Percentiles rank a stretch among this genome's conserved stretches.
Evolutionary conservation across 2,329 filamentous ascomycete genomes (phyloP).

Genomic region (Curvularia spicifera): DNA sequence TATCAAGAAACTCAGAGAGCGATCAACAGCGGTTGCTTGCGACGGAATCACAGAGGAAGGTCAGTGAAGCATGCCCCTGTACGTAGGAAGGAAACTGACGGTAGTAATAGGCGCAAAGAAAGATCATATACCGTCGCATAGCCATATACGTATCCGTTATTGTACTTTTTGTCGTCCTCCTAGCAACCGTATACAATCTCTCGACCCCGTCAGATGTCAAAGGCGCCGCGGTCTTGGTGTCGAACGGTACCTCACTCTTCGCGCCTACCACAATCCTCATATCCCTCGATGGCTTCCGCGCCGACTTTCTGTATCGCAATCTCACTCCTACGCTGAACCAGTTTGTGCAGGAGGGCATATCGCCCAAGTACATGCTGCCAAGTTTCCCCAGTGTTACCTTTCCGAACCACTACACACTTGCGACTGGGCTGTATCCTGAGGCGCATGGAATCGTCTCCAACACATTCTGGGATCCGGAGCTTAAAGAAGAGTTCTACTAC

Average conservation of each 20-base stretch:
- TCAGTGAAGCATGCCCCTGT: constrained; percentile 13
- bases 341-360: constrained; percentile 82
- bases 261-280: constrained; percentile 91
- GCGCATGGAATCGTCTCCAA: constrained; percentile 93
- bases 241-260: constrained; percentile 88
- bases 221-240: constrained; percentile 50
- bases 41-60: constrained; percentile 54
- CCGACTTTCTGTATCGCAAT: constrained; percentile 85
- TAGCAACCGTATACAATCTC: constrained; percentile 64
- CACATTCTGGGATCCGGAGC: constrained; percentile 85
- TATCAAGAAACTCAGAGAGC: constrained; percentile 49
- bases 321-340: constrained; percentile 82
- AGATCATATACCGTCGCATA: constrained; percentile 50
- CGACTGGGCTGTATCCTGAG: constrained; percentile 91
- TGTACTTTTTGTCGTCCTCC: constrained; percentile 61
- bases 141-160: constrained; percentile 55
- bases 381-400: constrained; percentile 97
- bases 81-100: constrained; percentile 47
- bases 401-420: constrained; percentile 90
- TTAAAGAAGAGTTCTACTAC: constrained; percentile 84
- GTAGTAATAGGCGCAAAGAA: constrained; percentile 32
- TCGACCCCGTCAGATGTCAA: constrained; percentile 46
- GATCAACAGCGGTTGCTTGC: constrained; percentile 62
- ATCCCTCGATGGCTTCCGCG: constrained; percentile 93
- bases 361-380: constrained; percentile 88